Base-by-base conservation (phyloP, 768 basidiomycete species). In the Arthromyces matolae region DNA sequence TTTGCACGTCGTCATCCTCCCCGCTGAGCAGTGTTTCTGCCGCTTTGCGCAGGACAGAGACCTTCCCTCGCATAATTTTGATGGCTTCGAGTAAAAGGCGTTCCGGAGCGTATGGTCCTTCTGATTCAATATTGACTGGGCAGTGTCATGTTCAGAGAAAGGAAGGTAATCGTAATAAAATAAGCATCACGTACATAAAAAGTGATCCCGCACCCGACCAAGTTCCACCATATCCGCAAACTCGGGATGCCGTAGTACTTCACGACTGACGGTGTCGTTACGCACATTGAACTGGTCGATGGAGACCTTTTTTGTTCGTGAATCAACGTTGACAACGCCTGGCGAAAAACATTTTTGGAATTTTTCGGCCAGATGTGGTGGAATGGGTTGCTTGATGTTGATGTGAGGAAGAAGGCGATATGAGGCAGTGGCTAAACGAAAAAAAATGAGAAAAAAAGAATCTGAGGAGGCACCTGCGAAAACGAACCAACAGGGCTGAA, bases 331-430 rank as follows among this genome's bases (percentile, higher is more conserved):
- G 50, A 93, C 83, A 40, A 92, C 89, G 2, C 88, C 89, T 0
- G 84, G 78, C 1, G 93, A 82, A 65, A 99, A 99, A 65, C 93
- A 95, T 42, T 79, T 74, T 60, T 83, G 78, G 64, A 99, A 97
- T 54, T 90, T 91, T 28, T 84, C 74, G 4, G 84, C 83, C 25
- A 82, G 79, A n/a, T 83, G 72, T 6, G 81, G 76, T 0, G 92
- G 88, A 24, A 97, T 85, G 0, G 87, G 86, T 52, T 83, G 81
- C 49, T 70, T 71, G 33, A 86, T 83, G 59, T 79, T 78, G 63
- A 99, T 87, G 54, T 87, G 75, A 0, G 96, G 96, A 24, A 96
- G 79, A 5, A 96, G 76, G 41, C 96, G 88, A 63, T 98, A 99
- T 0, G 93, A 90, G 3, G 96, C 95, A 6, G 94, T 97, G 3